Evolutionary conservation across 2,329 filamentous ascomycete species (phyloP).

Genomic region (Chrysoporthe deuterocubensis): DNA sequence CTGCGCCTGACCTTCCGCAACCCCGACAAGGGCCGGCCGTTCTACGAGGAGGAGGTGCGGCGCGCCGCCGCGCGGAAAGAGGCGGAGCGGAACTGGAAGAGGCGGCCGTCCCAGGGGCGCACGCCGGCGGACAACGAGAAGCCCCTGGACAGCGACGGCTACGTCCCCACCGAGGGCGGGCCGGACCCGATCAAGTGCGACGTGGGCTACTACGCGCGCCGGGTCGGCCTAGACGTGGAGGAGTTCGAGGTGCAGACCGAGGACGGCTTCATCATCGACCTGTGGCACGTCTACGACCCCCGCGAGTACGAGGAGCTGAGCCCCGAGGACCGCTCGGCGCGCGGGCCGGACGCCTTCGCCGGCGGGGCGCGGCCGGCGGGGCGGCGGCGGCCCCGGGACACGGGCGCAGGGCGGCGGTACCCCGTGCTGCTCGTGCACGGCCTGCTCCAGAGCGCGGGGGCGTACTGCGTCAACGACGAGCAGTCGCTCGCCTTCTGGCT

Average conservation of each 20-base stretch:
- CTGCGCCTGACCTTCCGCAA: conserved; percentile 62
- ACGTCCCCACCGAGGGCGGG: conserved; percentile 76
- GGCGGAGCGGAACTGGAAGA: conserved; percentile 67
- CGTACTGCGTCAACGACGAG: conserved; percentile 90
- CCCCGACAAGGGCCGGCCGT: conserved; percentile 65
- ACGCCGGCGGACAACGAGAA: conserved; percentile 48
- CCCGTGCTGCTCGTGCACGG: conserved; percentile 89
- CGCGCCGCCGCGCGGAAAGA: conserved; percentile 60
- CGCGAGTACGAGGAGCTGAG: conserved; percentile 65
- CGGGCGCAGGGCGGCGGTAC: conserved; percentile 63
- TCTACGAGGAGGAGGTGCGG: conserved; percentile 72
- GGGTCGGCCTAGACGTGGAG: conserved; percentile 87
- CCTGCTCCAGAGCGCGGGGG: conserved; percentile 82
- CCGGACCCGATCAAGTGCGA: conserved; percentile 79
- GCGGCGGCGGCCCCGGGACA: conserved; percentile 38
- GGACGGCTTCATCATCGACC: conserved; percentile 86
- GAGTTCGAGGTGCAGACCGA: conserved; percentile 86
- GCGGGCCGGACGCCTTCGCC: conserved; percentile 67
- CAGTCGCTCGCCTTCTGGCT: conserved; percentile 89
- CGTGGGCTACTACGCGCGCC: conserved; percentile 81
- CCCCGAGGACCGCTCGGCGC: conserved; percentile 53
- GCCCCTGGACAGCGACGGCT: conserved; percentile 56
- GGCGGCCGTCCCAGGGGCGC: conserved; percentile 42
- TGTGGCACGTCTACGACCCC: conserved; percentile 91
- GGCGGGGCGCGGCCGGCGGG: conserved; percentile 34